phyloP scores from a whole-genome alignment of 306 rosid species.

The Ochetophila trinervis region DNA sequence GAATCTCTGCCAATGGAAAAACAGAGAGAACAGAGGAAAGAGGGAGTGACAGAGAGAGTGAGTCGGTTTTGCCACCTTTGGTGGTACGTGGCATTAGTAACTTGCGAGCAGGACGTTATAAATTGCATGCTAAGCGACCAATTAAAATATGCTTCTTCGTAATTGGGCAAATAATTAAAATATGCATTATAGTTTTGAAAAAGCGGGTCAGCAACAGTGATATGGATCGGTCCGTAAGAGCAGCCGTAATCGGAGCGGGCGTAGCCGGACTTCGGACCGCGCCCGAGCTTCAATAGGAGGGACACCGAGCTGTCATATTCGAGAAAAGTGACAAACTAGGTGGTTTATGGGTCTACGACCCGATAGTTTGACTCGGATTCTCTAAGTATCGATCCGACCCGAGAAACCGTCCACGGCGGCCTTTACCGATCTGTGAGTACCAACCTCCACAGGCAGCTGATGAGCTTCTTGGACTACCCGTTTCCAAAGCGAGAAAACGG shows the following conservation, averaged over 20 bases:
- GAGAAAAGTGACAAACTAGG: slow-evolving; percentile 54
- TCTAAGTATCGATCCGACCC: slow-evolving; percentile 42
- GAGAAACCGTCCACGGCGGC: slow-evolving; percentile 50
- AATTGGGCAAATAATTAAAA: too few species aligned
- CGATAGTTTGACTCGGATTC: slow-evolving; percentile 58
- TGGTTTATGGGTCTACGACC: slow-evolving; percentile 65
- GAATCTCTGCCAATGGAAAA: not conserved
- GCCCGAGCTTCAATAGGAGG: slow-evolving; percentile 71
- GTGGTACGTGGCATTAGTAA: slow-evolving; percentile 38
- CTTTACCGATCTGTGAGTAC: slow-evolving; percentile 71
- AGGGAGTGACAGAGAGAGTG: not conserved
- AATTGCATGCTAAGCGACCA: not conserved
- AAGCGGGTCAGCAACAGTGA: not conserved
- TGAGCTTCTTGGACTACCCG: slow-evolving; percentile 69
- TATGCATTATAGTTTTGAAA: too few species aligned
- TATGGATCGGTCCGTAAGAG: slow-evolving; percentile 16
- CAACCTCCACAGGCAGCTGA: slow-evolving; percentile 65
- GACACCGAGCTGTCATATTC: slow-evolving; percentile 58
- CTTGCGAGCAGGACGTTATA: not conserved
- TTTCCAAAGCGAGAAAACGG: slow-evolving; percentile 42
- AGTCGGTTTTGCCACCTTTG: slow-evolving; percentile 18
- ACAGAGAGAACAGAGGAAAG: not conserved
- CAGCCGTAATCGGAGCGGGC: slow-evolving; percentile 81
- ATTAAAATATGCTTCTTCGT: too few species aligned
- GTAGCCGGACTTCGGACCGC: slow-evolving; percentile 57